Base-by-base conservation (phyloP, 108 stramenopile genomes). In the Skeletonema costatum region DNA sequence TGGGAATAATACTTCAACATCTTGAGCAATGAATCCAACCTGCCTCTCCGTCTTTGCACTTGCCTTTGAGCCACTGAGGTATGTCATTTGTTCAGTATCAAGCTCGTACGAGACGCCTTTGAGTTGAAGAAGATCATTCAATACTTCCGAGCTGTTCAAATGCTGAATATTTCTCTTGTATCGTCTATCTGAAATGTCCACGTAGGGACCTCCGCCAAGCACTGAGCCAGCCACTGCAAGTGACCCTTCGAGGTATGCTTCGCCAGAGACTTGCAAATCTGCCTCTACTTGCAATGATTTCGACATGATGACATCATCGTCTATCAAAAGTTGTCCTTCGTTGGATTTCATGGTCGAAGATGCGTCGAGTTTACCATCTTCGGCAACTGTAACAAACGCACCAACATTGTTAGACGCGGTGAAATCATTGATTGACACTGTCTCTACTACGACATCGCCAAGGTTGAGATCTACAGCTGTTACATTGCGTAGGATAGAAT, bases 11-110 rank as follows among this genome's bases (percentile, higher is more conserved):
- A 48, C 61, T 60, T 80, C 78, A 8, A 90, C 85, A 31, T 87
- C 85, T 66, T 90, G 87, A 2, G 89, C 89, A 75, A 90, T 70
- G 50, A 83, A 87, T n/a, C 89, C 89, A 13, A 87, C 6, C 30
- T 87, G 76, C 30, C 73, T 74, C 13, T 16, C n/a, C 21, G 12
- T 42, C 13, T 68, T 29, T 7, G 10, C 67, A 38, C 8, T 14
- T 11, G 9, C 50, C 17, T 71, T 58, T 60, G 59, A 11, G 35
- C 11, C 25, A 56, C 35, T 50, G 13, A 46, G 21, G 12, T 33
- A 70, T 59, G 71, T 67, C 25, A 80, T 67, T 66, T 74, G 56
- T 39, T 72, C 21, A 60, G 71, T 69, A 32, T 82, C 75, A 38
- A 85, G 78, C 39, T 80, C 77, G 50, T 85, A 85, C 6, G 75